Evolutionary conservation across 2,329 filamentous ascomycete genomes (phyloP).

Genomic region (Aspergillus tamarii): DNA sequence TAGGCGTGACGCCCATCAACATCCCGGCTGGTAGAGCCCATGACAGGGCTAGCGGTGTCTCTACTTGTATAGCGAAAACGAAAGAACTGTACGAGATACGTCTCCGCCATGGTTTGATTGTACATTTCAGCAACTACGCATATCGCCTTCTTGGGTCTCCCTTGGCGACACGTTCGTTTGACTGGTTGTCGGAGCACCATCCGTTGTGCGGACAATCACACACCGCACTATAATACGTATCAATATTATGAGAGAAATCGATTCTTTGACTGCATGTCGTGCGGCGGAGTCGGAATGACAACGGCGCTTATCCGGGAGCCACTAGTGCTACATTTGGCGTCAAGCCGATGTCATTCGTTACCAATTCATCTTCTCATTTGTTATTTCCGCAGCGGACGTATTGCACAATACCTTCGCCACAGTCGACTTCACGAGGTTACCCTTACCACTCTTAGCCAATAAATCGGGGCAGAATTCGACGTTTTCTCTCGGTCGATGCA

Average conservation of each 20-base stretch:
- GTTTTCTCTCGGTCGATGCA: background rate
- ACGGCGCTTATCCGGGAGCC: background rate
- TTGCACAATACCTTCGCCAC: constrained; percentile 2
- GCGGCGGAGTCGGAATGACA: background rate
- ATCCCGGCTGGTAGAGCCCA: constrained; percentile 14
- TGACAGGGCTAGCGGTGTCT: constrained; percentile 16
- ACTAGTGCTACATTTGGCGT: background rate
- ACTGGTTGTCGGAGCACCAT: background rate
- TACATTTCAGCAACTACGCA: background rate
- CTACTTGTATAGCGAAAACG: constrained; percentile 19
- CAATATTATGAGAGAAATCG: background rate
- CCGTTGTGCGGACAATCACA: background rate
- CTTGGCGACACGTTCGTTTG: background rate
- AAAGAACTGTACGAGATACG: constrained; percentile 17
- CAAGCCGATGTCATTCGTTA: background rate
- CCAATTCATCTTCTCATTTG: background rate
- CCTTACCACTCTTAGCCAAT: background rate
- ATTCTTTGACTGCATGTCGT: background rate
- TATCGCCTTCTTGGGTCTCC: background rate
- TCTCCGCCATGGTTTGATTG: constrained; percentile 6
- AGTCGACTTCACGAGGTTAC: background rate
- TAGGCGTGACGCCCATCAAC: constrained; percentile 23
- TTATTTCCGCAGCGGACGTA: background rate
- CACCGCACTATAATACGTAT: background rate
- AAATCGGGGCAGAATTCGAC: background rate